Evolutionary conservation across 208 protist genomes (phyloP).

Genomic region (Wallacemonas sp.): DNA sequence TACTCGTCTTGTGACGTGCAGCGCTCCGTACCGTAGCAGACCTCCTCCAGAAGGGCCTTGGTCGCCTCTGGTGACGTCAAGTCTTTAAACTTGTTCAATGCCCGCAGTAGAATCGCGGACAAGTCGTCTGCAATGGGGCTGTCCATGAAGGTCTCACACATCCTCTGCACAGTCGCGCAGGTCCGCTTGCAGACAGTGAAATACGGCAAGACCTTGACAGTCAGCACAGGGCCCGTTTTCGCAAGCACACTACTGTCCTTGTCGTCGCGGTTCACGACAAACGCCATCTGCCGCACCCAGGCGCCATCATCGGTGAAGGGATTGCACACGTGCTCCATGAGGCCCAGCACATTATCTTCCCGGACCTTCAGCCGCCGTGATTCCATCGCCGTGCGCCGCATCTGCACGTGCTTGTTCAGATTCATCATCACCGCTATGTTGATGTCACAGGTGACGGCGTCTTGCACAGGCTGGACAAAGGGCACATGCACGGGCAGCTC

Average conservation of each 20-base stretch:
- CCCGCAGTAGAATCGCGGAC: conserved; percentile 24
- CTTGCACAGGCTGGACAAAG: conserved; percentile 44
- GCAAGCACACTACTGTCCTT: conserved; percentile 1
- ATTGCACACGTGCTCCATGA: conserved; percentile 70
- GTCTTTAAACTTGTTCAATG: conserved; percentile 5
- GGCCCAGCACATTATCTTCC: conserved; percentile 71
- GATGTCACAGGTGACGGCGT: conserved; percentile 63
- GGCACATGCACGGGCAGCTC: conserved; percentile 52
- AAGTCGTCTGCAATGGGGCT: conserved; percentile 37
- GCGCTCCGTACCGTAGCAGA: neutral
- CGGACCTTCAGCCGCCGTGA: conserved; percentile 38
- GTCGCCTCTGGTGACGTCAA: neutral
- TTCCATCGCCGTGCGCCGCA: conserved; percentile 20
- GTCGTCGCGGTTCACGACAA: conserved; percentile 25
- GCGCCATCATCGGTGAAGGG: conserved; percentile 61
- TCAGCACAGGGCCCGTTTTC: conserved; percentile 13
- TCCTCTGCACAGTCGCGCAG: conserved; percentile 51
- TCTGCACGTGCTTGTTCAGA: conserved; percentile 33
- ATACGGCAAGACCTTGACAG: conserved; percentile 22
- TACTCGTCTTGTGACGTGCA: neutral
- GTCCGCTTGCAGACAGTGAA: conserved; percentile 65
- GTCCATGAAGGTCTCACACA: conserved; percentile 63
- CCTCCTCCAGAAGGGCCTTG: neutral
- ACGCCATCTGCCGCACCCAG: conserved; percentile 65
- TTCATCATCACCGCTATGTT: conserved; percentile 50